Evolutionary conservation across 176 grass and related monocot species (phyloP).

Genomic region (Hsuehochloa calcarea): DNA sequence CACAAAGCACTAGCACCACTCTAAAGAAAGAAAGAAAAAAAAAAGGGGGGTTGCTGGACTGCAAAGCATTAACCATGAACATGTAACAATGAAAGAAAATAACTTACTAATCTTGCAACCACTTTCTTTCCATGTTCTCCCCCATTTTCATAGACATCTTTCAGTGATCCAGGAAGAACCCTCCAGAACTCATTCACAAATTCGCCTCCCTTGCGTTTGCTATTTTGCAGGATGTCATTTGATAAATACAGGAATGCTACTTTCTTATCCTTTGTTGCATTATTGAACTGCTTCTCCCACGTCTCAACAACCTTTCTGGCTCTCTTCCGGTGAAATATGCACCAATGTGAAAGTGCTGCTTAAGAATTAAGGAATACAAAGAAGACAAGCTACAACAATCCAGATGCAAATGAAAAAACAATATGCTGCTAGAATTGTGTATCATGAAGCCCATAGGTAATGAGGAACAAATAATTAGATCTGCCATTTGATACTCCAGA

Average conservation of each 20-base stretch:
- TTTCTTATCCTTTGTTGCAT: conserved; percentile 70
- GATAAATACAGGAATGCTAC: conserved; percentile 82
- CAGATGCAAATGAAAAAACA: conserved; percentile 8
- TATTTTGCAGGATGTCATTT: conserved; percentile 98
- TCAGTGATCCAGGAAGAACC: conserved; percentile 79
- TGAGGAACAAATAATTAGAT: conserved; percentile 20
- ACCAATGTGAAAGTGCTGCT: conserved; percentile 91
- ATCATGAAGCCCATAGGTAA: not conserved
- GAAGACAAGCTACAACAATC: not conserved
- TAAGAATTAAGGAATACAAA: conserved; percentile 65
- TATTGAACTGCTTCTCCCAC: conserved; percentile 80
- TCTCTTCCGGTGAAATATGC: conserved; percentile 87
- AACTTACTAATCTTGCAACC: conserved; percentile 85
- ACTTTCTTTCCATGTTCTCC: conserved; percentile 81
- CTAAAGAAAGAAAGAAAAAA: conserved; percentile 6
- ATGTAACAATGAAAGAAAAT: conserved; percentile 14
- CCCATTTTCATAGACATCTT: conserved; percentile 69
- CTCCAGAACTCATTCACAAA: conserved; percentile 99
- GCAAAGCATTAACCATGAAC: conserved; percentile 18
- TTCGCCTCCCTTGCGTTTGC: conserved; percentile 89
- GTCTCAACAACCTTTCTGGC: conserved; percentile 89
- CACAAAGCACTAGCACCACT: not conserved
- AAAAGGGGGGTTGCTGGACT: not conserved
- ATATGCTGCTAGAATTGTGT: not conserved
- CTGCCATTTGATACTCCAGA: not conserved